These are phyloP conservation scores for Parastagonospora avenae DNA, from an alignment of 2,329 filamentous ascomycete genomes.

Conservation along the genomic window DNA sequence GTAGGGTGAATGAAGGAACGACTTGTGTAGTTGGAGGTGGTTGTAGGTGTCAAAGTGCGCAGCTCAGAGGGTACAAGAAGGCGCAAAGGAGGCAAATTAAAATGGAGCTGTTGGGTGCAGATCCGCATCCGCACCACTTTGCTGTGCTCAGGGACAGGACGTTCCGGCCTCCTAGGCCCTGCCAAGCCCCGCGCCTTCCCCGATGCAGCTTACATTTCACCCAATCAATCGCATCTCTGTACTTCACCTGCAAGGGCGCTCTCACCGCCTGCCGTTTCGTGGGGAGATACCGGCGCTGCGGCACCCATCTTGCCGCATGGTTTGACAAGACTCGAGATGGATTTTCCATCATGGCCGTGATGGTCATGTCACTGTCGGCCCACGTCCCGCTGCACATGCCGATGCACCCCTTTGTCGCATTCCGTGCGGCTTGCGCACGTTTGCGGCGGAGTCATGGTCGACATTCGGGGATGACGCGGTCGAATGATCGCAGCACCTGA, in stretches of 20 bases:
- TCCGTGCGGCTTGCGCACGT: too few relatives aligned
- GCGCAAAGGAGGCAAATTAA: slow-evolving; percentile 37
- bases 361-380: slow-evolving; percentile 29
- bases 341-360: slow-evolving; percentile 18
- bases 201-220: not conserved
- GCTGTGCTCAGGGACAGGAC: slow-evolving; percentile 23
- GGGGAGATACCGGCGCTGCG: slow-evolving; percentile 24
- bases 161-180: slow-evolving; percentile 25
- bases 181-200: slow-evolving; percentile 13
- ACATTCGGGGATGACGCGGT: too few relatives aligned
- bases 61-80: slow-evolving; percentile 21
- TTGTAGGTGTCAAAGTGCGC: slow-evolving; percentile 13
- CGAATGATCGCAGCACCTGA: too few relatives aligned
- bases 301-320: slow-evolving; percentile 20
- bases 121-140: slow-evolving; percentile 37
- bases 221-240: slow-evolving; percentile 18
- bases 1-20: slow-evolving; percentile 8
- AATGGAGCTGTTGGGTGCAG: slow-evolving; percentile 31
- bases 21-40: slow-evolving; percentile 18
- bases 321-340: slow-evolving; percentile 13
- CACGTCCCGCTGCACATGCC: slow-evolving; percentile 20
- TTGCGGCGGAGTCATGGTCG: too few relatives aligned
- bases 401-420: not conserved
- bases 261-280: slow-evolving; percentile 26
- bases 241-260: slow-evolving; percentile 4